These are phyloP conservation scores for Cladorrhinum sp. DNA, from an alignment of 2,329 filamentous ascomycete genomes.

Conservation along the genomic window DNA sequence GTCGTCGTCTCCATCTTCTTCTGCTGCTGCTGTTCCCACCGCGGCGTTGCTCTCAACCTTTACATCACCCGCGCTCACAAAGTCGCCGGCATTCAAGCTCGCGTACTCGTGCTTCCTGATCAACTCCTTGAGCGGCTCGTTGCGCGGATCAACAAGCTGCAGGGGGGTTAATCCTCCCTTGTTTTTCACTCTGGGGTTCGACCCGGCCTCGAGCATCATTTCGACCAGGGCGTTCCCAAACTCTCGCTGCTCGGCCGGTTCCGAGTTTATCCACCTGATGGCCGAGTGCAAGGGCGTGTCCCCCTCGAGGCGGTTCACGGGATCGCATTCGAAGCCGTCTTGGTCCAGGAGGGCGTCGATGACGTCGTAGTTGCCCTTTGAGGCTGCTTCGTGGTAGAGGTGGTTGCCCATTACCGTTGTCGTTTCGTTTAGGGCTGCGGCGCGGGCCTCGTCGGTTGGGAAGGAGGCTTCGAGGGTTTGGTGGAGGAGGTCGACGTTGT, in stretches of 20 bases:
- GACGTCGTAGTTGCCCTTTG: slow-evolving; percentile 80
- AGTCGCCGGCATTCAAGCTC: slow-evolving; percentile 55
- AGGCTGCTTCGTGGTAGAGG: slow-evolving; percentile 84
- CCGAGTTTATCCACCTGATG: slow-evolving; percentile 71
- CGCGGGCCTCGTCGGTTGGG: slow-evolving; percentile 62
- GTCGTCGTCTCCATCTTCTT: slow-evolving; percentile 41
- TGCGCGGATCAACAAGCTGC: slow-evolving; percentile 71
- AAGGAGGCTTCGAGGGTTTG: slow-evolving; percentile 61
- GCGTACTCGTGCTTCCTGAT: slow-evolving; percentile 71
- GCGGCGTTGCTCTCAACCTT: slow-evolving; percentile 19
- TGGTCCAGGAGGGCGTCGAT: slow-evolving; percentile 82
- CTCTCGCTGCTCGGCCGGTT: slow-evolving; percentile 60
- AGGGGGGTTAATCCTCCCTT: slow-evolving; percentile 68
- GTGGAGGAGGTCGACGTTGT: slow-evolving; percentile 82
- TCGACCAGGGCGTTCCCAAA: slow-evolving; percentile 66
- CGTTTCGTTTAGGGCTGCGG: slow-evolving; percentile 78
- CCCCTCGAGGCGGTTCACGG: slow-evolving; percentile 64
- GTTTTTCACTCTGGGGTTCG: slow-evolving; percentile 58
- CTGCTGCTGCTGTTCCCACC: slow-evolving; percentile 23
- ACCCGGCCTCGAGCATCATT: slow-evolving; percentile 80
- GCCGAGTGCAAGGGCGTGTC: slow-evolving; percentile 80
- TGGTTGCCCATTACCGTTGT: slow-evolving; percentile 84
- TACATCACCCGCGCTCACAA: slow-evolving; percentile 41
- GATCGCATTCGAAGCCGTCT: slow-evolving; percentile 81
- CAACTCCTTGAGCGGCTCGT: slow-evolving; percentile 57